These are phyloP conservation scores for Gonium pectorale DNA, from an alignment of 139 green algal species.

Conservation along the genomic window DNA sequence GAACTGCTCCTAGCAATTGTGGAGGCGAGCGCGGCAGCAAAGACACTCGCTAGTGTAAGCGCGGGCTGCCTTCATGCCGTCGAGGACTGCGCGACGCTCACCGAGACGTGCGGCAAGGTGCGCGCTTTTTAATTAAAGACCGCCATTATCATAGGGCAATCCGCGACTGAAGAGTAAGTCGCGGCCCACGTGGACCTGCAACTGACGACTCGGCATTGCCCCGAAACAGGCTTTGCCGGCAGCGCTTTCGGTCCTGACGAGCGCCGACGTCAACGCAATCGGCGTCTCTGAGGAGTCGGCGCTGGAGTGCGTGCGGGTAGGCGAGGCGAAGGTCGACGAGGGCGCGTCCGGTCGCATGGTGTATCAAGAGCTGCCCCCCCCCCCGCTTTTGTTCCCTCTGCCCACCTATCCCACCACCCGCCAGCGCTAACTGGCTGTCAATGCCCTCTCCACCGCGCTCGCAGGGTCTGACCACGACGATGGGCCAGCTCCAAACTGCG, in stretches of 20 bases:
- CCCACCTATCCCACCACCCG: neutral
- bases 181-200: neutral
- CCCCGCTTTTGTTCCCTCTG: too few species aligned
- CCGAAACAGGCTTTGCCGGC: neutral
- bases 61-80: slow-evolving; percentile 10
- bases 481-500: neutral
- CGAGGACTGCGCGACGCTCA: neutral
- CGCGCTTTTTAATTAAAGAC: neutral
- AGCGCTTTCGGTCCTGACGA: neutral
- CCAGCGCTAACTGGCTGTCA: neutral
- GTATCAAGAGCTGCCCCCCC: too few species aligned
- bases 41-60: neutral
- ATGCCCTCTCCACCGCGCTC: neutral
- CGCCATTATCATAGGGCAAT: neutral
- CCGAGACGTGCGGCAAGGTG: slow-evolving; percentile 2
- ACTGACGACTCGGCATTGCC: neutral
- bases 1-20: slow-evolving; percentile 12
- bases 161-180: neutral
- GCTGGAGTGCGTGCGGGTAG: slow-evolving; percentile 8
- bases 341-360: too few species aligned
- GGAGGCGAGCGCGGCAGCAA: neutral
- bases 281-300: neutral
- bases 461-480: neutral
- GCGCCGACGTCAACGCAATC: neutral
- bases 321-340: too few species aligned